Evolutionary conservation across 768 basidiomycete genomes (phyloP).

Genomic region (Tephrocybe sp.): DNA sequence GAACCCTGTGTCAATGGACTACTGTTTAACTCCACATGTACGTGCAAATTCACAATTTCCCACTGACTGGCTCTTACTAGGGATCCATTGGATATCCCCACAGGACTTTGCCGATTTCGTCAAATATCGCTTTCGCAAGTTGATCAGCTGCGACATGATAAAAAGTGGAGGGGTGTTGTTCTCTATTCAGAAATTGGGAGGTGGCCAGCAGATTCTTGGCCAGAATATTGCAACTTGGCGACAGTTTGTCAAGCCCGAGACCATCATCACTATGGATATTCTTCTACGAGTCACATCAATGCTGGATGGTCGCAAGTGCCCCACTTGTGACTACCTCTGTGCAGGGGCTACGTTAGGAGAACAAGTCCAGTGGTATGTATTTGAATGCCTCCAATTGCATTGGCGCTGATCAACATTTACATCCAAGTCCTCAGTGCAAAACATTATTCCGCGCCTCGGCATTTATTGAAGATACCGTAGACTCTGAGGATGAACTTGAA

Average conservation of each 20-base stretch:
- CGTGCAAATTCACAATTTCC: no score
- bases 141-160: neutral
- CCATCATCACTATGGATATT: slow-evolving; percentile 4
- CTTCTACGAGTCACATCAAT: neutral
- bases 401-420: no score
- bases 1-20: neutral
- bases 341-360: neutral
- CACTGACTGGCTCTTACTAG: no score
- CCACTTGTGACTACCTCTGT: neutral
- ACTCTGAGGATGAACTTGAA: no score
- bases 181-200: neutral
- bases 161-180: neutral
- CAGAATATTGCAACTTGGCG: neutral
- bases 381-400: no score
- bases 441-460: no score
- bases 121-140: neutral
- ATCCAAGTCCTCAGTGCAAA: no score
- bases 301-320: neutral
- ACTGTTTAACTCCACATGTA: neutral
- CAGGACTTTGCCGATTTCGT: neutral
- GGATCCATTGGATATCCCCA: neutral
- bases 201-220: neutral
- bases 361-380: neutral
- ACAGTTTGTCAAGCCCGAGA: neutral
- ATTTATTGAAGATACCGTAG: no score